Evolutionary conservation across 257 asterid species (phyloP).

Genomic region (Catharanthus roseus): DNA sequence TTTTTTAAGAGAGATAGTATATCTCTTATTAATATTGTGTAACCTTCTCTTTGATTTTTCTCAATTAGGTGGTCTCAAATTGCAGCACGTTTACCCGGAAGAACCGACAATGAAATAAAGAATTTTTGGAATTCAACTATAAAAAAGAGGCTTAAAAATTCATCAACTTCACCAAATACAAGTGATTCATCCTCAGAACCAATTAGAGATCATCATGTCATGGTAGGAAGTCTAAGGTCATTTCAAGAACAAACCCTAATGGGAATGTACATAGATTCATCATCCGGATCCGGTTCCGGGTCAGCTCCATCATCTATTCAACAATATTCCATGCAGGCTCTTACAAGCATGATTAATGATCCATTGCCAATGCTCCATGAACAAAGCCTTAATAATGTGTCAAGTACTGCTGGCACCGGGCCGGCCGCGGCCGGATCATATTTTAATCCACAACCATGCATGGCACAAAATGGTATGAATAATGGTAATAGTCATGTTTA

Average conservation of each 20-base stretch:
- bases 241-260: constrained; percentile 33
- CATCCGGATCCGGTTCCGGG: too few relatives aligned
- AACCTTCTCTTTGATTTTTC: neutral
- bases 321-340: constrained; percentile 25
- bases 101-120: constrained; percentile 59
- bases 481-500: constrained; percentile 5
- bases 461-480: constrained; percentile 15
- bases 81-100: constrained; percentile 57
- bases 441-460: constrained; percentile 35
- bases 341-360: constrained; percentile 24
- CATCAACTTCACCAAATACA: constrained; percentile 44
- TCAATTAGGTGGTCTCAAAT: constrained; percentile 56
- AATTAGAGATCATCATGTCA: constrained; percentile 27
- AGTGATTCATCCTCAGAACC: constrained; percentile 43
- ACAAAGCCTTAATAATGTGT: constrained; percentile 22
- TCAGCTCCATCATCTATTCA: constrained; percentile 27
- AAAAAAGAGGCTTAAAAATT: constrained; percentile 50
- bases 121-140: constrained; percentile 61
- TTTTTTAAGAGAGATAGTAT: too few relatives aligned
- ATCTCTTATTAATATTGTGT: too few relatives aligned
- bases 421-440: constrained; percentile 18
- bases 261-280: constrained; percentile 36
- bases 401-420: too few relatives aligned
- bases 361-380: constrained; percentile 30
- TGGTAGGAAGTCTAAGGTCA: constrained; percentile 28